These are phyloP conservation scores for Pinus albicaulis DNA, from an alignment of 75 land plant species.

Conservation along the genomic window DNA sequence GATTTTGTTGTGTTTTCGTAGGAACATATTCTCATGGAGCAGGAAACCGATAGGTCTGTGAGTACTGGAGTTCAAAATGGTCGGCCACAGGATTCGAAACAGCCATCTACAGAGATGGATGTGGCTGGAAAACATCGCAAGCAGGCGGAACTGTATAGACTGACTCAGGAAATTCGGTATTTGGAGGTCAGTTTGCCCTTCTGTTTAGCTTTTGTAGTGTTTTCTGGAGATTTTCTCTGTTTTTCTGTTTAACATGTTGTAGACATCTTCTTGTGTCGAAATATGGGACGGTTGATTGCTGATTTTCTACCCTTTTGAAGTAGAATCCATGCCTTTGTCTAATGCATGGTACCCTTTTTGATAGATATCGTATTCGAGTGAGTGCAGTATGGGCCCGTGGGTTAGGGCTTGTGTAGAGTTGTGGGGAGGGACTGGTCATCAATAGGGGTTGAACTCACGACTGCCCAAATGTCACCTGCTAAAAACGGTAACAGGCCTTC, in stretches of 20 bases:
- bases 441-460: not conserved
- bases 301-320: not conserved
- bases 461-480: not conserved
- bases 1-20: too few relatives aligned
- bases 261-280: not conserved
- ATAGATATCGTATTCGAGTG: not conserved
- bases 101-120: conserved; percentile 5
- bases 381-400: not conserved
- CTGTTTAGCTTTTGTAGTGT: not conserved
- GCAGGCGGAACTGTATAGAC: conserved; percentile 28
- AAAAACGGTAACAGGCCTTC: not conserved
- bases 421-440: not conserved
- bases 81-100: conserved; percentile 1
- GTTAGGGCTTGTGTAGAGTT: not conserved
- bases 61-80: conserved; percentile 2
- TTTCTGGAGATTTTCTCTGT: not conserved
- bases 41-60: not conserved
- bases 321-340: not conserved
- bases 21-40: conserved; percentile 1
- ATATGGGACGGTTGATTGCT: not conserved
- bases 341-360: conserved; percentile 1
- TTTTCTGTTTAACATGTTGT: too few relatives aligned
- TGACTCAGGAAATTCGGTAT: conserved; percentile 32
- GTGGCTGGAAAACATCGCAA: conserved; percentile 40
- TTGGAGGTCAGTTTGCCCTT: conserved; percentile 22